Base-by-base conservation (phyloP, 73 alveolate genomes). In the Effrenium voratum region DNA sequence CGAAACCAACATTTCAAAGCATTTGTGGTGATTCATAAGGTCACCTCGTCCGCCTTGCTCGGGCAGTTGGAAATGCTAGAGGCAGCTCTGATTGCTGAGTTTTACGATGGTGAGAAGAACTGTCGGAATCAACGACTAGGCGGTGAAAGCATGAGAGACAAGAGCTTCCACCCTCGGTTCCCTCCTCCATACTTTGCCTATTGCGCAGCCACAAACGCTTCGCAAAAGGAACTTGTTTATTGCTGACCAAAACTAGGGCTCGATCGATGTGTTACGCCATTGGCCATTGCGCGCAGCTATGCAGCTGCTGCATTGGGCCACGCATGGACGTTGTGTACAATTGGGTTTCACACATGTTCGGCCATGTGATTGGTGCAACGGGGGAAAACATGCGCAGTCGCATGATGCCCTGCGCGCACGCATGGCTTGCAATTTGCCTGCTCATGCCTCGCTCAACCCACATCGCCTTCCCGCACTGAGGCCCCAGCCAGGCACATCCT, bases 21-120 rank as follows among this genome's bases (percentile, higher is more conserved):
- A 28, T 72, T 72, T 36, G 49, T 38, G 2, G 47, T 72, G 34
- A 72, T 72, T 10, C 82, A 72, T 47, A 32, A 72, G 16, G 49
- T 34, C 46, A 16, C 26, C n/a, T 47, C 49, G 13, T 30, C 82
- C 26, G 82, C n/a, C 5, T 47, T 72, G 46, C 47, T 72, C 36
- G 82, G 82, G 30, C n/a, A 36, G 82, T 34, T 72, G 6, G 82
- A 72, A 36, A 72, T 72, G 82, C 13, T 72, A 32, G 82, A 72
- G 26, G 82, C 82, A 10, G 82, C 82, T n/a, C 49, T 72, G 28
- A 72, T 72, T 36, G 82, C 82, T 8, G 50, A 72, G 82, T 72
- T 72, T 34, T 16, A 72, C 16, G 82, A 72, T 8, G 16, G 16
- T 72, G 82, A 47, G 32, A 44, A 47, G 32, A 13, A 32, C 13